Percentiles rank a stretch among this genome's conserved stretches.
Conservation (phyloP, 352 stramenopile genomes). For the Pythium biforme region DNA sequence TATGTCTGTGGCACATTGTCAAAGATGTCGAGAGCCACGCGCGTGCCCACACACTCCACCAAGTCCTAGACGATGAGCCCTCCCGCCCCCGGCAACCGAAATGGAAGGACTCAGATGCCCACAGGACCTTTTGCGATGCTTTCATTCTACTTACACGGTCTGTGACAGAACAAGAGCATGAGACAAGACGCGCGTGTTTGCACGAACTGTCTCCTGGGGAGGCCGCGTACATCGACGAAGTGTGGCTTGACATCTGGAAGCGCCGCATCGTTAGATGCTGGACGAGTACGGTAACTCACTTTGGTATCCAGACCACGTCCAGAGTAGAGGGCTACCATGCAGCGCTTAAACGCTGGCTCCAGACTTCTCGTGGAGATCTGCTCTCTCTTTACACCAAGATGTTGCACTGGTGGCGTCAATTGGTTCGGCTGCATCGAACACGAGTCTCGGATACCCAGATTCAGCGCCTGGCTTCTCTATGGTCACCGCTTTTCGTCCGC, state of each 20-base stretch:
- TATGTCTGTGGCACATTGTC: conserved; percentile 27
- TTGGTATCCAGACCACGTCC: conserved; percentile 24
- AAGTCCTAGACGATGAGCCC: background rate
- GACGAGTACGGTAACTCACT: conserved; percentile 14
- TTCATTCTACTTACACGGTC: background rate
- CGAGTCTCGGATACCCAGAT: no score
- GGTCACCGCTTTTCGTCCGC: no score
- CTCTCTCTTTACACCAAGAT: background rate
- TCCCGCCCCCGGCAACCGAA: background rate
- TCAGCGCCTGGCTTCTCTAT: no score
- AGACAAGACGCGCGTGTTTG: background rate
- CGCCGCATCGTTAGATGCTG: conserved; percentile 19
- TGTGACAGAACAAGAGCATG: conserved; percentile 4
- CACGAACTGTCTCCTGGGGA: background rate
- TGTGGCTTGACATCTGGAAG: conserved; percentile 28
- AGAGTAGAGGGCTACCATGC: conserved; percentile 28
- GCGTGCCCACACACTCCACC: background rate
- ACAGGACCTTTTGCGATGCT: background rate
- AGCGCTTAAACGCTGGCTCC: conserved; percentile 20
- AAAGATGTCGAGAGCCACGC: conserved; percentile 26
- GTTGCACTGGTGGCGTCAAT: background rate
- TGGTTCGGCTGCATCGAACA: background rate
- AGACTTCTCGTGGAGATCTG: no score
- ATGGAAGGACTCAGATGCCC: background rate
- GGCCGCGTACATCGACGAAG: conserved; percentile 16